Conservation (phyloP, 768 basidiomycete species). For the Suillus spraguei region DNA sequence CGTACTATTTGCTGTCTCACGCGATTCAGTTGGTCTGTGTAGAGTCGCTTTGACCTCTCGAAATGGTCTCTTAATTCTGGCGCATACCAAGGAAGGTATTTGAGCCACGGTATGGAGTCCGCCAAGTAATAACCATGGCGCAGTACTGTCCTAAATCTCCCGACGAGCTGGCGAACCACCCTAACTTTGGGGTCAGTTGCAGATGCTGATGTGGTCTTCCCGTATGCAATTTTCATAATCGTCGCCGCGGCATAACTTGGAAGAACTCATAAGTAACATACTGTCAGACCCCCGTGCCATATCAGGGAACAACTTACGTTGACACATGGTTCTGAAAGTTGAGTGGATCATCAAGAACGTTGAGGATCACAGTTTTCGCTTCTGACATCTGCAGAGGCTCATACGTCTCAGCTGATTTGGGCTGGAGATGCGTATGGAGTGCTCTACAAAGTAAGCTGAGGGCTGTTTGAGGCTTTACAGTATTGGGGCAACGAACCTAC, state of each 20-base stretch:
- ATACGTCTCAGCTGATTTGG: background rate
- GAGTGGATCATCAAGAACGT: background rate
- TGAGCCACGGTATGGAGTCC: background rate
- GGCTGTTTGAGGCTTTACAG: background rate
- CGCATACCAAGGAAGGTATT: background rate
- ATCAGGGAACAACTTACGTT: background rate
- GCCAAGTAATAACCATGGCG: background rate
- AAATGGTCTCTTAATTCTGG: background rate
- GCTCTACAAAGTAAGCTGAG: background rate
- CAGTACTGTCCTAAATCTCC: background rate
- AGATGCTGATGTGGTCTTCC: background rate
- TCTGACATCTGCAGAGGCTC: background rate
- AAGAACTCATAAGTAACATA: background rate
- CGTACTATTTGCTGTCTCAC: background rate
- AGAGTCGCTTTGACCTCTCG: background rate
- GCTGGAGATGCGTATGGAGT: background rate
- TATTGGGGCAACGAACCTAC: background rate
- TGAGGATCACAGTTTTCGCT: slow-evolving; percentile 10
- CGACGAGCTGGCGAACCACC: background rate
- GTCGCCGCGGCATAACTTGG: background rate
- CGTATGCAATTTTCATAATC: background rate
- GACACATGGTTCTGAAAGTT: background rate
- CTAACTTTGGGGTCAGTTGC: background rate
- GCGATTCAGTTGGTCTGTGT: background rate
- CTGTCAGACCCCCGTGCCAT: background rate